A percentile compares a stretch with the other conserved stretches of the same genome.
phyloP scores from a whole-genome alignment of 2,329 filamentous ascomycete species.

The Alternaria arbusti region DNA sequence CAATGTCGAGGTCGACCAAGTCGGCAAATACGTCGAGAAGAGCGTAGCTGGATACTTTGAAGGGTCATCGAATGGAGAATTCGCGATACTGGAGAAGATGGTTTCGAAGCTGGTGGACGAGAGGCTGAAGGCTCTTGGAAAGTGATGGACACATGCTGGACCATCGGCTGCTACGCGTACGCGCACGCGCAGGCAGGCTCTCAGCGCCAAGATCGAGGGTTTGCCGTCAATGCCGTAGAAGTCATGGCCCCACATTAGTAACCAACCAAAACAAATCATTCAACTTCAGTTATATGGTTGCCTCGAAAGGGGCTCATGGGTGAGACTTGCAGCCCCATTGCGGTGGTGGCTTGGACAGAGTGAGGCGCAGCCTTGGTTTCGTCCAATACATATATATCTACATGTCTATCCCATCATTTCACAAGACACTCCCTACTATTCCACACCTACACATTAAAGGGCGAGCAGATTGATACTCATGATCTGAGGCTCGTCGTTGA shows the following conservation, averaged over 20 bases:
- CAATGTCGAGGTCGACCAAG: constrained; percentile 92
- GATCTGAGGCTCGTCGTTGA: constrained; percentile 11
- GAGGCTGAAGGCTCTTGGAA: constrained; percentile 58
- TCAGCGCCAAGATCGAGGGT: neutral
- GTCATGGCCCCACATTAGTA: constrained; percentile 6
- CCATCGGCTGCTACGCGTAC: neutral
- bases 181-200: neutral
- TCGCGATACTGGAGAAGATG: constrained; percentile 60
- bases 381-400: constrained; percentile 34
- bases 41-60: constrained; percentile 82
- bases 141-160: constrained; percentile 20
- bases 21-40: constrained; percentile 87
- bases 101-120: constrained; percentile 74
- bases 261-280: constrained; percentile 5
- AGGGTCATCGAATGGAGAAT: constrained; percentile 58
- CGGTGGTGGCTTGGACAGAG: constrained; percentile 37
- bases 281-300: constrained; percentile 4
- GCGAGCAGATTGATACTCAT: neutral
- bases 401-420: neutral
- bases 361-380: constrained; percentile 44
- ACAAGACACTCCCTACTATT: neutral
- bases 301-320: constrained; percentile 20
- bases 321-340: constrained; percentile 29
- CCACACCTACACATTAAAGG: neutral
- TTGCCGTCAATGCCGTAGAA: constrained; percentile 4